Conservation (phyloP, 768 basidiomycete species). For the Pleurotus giganteus region DNA sequence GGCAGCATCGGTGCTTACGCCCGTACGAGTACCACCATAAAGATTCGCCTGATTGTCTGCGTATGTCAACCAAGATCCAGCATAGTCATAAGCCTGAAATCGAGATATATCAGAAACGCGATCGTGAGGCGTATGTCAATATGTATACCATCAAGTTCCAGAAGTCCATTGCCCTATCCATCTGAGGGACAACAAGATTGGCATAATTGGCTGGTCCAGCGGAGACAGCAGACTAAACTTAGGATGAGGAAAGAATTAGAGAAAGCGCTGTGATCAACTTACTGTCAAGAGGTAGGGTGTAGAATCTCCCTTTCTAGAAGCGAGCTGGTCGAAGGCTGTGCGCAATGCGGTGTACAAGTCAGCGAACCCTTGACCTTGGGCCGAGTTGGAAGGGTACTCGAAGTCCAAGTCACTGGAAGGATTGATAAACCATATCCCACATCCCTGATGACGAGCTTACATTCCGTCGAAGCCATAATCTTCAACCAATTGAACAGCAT, state of each 20-base stretch:
- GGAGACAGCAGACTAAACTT: conserved; percentile 48
- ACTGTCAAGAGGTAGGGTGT: conserved; percentile 56
- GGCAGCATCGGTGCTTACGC: conserved; percentile 66
- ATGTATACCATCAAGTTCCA: conserved; percentile 77
- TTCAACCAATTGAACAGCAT: conserved; percentile 61
- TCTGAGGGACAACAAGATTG: conserved; percentile 55
- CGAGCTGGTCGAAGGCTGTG: conserved; percentile 57
- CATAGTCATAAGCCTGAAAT: conserved; percentile 67
- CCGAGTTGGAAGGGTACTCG: conserved; percentile 64
- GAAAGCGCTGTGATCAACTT: neutral
- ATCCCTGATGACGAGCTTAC: conserved; percentile 31
- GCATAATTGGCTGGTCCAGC: conserved; percentile 61
- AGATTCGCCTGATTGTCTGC: conserved; percentile 61
- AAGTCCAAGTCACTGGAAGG: conserved; percentile 67
- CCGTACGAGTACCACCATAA: conserved; percentile 61
- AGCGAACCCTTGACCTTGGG: conserved; percentile 65
- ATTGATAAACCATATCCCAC: conserved; percentile 1
- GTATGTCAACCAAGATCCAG: conserved; percentile 73
- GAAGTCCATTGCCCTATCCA: conserved; percentile 65
- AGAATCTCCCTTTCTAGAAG: conserved; percentile 56
- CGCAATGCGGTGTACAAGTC: conserved; percentile 62
- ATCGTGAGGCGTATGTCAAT: neutral
- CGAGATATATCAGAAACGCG: neutral
- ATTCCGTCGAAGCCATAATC: conserved; percentile 84
- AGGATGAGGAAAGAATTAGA: too few species aligned